These are phyloP conservation scores for Amanita exitialis DNA, from an alignment of 768 basidiomycete species.

Conservation along the genomic window DNA sequence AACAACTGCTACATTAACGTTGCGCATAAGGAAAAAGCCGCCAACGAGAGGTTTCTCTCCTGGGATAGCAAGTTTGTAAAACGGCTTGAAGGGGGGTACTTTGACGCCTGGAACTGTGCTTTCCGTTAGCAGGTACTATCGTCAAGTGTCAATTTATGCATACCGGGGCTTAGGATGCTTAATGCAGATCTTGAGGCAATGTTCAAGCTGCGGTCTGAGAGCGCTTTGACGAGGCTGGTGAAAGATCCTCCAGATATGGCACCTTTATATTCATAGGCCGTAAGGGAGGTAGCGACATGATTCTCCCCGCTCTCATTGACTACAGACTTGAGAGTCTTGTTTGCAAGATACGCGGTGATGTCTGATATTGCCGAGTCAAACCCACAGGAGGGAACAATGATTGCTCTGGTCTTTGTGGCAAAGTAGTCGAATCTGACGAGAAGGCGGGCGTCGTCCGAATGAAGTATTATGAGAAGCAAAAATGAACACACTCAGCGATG, in stretches of 20 bases:
- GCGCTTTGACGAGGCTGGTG: conserved; percentile 22
- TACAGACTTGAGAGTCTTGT: conserved; percentile 50
- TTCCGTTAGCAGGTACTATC: neutral
- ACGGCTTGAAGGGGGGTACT: conserved; percentile 13
- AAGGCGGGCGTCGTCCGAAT: conserved; percentile 9
- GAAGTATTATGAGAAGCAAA: neutral
- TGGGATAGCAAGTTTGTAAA: conserved; percentile 29
- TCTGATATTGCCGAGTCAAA: conserved; percentile 77
- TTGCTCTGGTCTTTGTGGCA: conserved; percentile 59
- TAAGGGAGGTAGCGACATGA: conserved; percentile 41
- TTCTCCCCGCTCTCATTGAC: neutral
- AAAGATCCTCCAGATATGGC: conserved; percentile 61
- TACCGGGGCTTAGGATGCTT: conserved; percentile 33
- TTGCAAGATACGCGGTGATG: conserved; percentile 54
- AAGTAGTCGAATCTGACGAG: conserved; percentile 52
- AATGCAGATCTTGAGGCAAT: conserved; percentile 18
- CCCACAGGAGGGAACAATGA: conserved; percentile 74
- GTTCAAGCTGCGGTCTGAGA: conserved; percentile 29
- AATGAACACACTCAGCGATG: conserved; percentile 38
- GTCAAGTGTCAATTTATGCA: conserved; percentile 4
- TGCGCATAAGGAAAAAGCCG: conserved; percentile 30
- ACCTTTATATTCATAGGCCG: conserved; percentile 36
- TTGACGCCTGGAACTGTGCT: neutral
- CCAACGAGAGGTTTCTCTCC: conserved; percentile 23
- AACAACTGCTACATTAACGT: conserved; percentile 30